phyloP scores from a whole-genome alignment of 2,329 filamentous ascomycete species.

The Diplodia corticola region DNA sequence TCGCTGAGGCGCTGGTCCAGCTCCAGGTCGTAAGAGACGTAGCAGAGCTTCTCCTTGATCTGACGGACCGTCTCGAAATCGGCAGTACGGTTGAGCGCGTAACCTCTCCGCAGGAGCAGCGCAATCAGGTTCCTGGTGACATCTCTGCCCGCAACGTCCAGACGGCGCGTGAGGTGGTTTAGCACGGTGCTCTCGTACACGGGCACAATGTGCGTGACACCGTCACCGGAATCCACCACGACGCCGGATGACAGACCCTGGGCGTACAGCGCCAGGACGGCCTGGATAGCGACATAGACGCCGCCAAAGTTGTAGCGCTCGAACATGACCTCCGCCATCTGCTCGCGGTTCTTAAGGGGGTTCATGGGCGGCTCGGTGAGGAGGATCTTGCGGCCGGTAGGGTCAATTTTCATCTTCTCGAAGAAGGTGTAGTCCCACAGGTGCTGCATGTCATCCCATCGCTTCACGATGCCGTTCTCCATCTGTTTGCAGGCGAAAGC shows the following conservation, averaged over 20 bases:
- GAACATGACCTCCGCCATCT: conserved; percentile 99
- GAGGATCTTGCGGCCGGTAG: conserved; percentile 91
- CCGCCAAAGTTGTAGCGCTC: conserved; percentile 95
- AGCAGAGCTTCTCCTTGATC: conserved; percentile 99
- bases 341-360: conserved; percentile 91
- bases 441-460: conserved; percentile 99
- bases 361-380: conserved; percentile 98
- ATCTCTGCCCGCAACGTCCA: conserved; percentile 94
- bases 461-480: conserved; percentile 99
- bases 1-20: conserved; percentile 94
- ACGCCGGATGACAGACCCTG: conserved; percentile 84
- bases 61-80: conserved; percentile 99
- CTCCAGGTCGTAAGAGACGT: conserved; percentile 96
- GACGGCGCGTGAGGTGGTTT: conserved; percentile 89
- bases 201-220: conserved; percentile 97
- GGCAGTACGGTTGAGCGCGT: conserved; percentile 95
- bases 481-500: conserved; percentile 57
- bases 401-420: conserved; percentile 94
- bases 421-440: conserved; percentile 99
- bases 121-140: conserved; percentile 98
- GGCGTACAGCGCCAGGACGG: conserved; percentile 91
- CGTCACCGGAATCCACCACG: conserved; percentile 97
- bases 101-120: conserved; percentile 87
- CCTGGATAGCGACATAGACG: conserved; percentile 97
- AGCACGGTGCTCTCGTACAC: conserved; percentile 98